Percentiles rank a stretch among this genome's conserved stretches.
These are phyloP conservation scores for Xylariaceae sp. DNA, from an alignment of 2,329 filamentous ascomycete genomes.

Conservation along the genomic window DNA sequence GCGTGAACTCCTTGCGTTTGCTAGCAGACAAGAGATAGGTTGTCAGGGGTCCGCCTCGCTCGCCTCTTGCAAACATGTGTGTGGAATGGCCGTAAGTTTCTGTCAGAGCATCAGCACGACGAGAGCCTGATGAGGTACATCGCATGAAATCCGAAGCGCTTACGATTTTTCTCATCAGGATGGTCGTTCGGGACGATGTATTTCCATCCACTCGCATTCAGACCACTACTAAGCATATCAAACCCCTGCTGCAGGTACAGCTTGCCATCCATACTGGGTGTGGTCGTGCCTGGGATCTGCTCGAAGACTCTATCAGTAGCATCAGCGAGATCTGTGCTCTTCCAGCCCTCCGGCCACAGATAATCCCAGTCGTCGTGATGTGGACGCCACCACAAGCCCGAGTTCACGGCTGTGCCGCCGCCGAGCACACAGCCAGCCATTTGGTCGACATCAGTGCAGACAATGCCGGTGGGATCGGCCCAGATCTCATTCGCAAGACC, in stretches of 20 bases:
- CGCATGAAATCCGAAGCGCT: too few relatives aligned
- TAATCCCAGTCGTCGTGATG: conserved; percentile 65
- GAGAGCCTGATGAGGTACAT: too few relatives aligned
- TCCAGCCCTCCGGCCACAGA: conserved; percentile 71
- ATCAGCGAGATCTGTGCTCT: conserved; percentile 55
- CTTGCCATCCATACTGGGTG: conserved; percentile 61
- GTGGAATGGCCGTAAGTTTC: conserved; percentile 58
- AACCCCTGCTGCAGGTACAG: conserved; percentile 64
- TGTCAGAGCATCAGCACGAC: too few relatives aligned
- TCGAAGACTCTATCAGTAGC: conserved; percentile 60
- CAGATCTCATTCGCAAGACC: conserved; percentile 70
- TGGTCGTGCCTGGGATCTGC: conserved; percentile 64
- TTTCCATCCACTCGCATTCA: conserved; percentile 60
- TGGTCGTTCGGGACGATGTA: conserved; percentile 54
- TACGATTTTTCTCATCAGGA: conserved; percentile 57
- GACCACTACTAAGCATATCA: conserved; percentile 55
- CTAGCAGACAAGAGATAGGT: conserved; percentile 65
- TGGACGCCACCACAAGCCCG: conserved; percentile 63
- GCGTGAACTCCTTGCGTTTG: conserved; percentile 59
- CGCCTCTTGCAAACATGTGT: conserved; percentile 63
- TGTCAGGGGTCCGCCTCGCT: conserved; percentile 64
- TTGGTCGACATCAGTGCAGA: conserved; percentile 65
- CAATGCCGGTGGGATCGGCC: conserved; percentile 59
- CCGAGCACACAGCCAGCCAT: conserved; percentile 73
- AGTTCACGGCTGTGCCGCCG: conserved; percentile 64